phyloP scores from a whole-genome alignment of 805 yeast species.

The Suhomyces sp. region DNA sequence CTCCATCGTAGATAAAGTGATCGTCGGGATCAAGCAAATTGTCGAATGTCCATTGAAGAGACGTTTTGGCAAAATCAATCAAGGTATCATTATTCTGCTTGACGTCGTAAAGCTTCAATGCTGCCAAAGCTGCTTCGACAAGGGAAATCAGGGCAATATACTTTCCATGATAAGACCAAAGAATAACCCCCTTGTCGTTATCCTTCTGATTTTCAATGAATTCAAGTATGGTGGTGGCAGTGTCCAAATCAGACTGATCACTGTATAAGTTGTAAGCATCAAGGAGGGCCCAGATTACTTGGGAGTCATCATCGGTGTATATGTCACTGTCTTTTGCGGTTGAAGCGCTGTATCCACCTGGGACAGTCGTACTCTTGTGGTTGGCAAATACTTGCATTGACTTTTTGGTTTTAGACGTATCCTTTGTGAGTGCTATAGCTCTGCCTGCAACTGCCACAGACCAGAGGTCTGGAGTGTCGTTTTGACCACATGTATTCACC shows the following conservation, averaged over 20 bases:
- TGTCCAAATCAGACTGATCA: slow-evolving; percentile 4
- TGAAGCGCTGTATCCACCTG: slow-evolving; percentile 23
- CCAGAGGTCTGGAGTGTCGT: slow-evolving; percentile 19
- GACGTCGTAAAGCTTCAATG: slow-evolving; percentile 17
- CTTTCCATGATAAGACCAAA: slow-evolving; percentile 18
- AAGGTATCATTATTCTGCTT: slow-evolving; percentile 8
- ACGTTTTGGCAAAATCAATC: slow-evolving; percentile 15
- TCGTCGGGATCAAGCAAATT: slow-evolving; percentile 19
- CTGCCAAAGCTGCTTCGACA: slow-evolving; percentile 27
- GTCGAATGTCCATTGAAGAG: slow-evolving; percentile 15
- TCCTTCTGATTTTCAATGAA: slow-evolving; percentile 16
- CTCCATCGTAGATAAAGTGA: slow-evolving; percentile 24
- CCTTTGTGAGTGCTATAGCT: slow-evolving; percentile 15
- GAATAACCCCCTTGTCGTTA: slow-evolving; percentile 21
- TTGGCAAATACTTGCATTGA: slow-evolving; percentile 12
- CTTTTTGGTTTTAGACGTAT: slow-evolving; percentile 9
- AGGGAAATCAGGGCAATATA: slow-evolving; percentile 29
- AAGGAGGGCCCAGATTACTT: slow-evolving; percentile 23
- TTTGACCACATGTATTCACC: slow-evolving; percentile 13
- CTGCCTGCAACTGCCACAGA: slow-evolving; percentile 23
- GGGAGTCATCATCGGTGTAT: slow-evolving; percentile 30
- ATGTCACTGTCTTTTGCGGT: slow-evolving; percentile 21
- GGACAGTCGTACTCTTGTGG: slow-evolving; percentile 15
- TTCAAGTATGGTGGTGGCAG: slow-evolving; percentile 14
- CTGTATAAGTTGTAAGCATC: slow-evolving; percentile 18